Conservation (phyloP, 768 basidiomycete genomes). For the Strobilomyces dryophilus region DNA sequence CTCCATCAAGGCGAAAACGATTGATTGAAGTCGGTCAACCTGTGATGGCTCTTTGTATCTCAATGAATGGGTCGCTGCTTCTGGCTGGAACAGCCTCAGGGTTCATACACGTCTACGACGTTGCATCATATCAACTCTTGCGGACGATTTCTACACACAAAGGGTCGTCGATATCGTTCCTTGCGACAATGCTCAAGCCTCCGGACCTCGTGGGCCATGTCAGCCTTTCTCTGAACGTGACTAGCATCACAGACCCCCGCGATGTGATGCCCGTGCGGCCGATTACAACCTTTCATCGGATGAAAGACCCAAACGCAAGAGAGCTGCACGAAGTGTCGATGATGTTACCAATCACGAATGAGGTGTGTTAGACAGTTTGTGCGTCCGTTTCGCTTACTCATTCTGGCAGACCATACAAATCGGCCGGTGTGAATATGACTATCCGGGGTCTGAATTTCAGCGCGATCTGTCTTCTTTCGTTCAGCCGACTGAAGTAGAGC, state of each 20-base stretch:
- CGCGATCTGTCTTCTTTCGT: constrained; percentile 68
- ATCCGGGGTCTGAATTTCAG: constrained; percentile 52
- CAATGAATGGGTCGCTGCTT: constrained; percentile 71
- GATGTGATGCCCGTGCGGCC: constrained; percentile 65
- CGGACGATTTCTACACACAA: constrained; percentile 75
- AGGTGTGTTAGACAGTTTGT: constrained; percentile 30
- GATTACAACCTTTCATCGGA: constrained; percentile 68
- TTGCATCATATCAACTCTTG: constrained; percentile 86
- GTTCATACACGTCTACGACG: constrained; percentile 75
- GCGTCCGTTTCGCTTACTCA: neutral
- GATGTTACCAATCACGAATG: constrained; percentile 47
- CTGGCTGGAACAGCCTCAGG: constrained; percentile 78
- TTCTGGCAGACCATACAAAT: constrained; percentile 15
- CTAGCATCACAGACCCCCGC: constrained; percentile 36
- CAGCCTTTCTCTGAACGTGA: constrained; percentile 44
- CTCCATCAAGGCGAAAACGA: constrained; percentile 46
- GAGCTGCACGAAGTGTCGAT: constrained; percentile 69
- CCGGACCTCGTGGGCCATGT: constrained; percentile 83
- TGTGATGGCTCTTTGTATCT: constrained; percentile 70
- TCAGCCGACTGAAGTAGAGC: constrained; percentile 34
- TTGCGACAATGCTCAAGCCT: constrained; percentile 81
- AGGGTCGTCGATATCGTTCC: constrained; percentile 62
- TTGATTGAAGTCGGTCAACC: constrained; percentile 70
- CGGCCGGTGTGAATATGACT: constrained; percentile 30
- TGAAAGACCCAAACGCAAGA: constrained; percentile 60